A percentile compares a stretch with the other conserved stretches of the same genome.
These are phyloP conservation scores for Salix brachista DNA, from an alignment of 345 rosid genomes.

Conservation along the genomic window DNA sequence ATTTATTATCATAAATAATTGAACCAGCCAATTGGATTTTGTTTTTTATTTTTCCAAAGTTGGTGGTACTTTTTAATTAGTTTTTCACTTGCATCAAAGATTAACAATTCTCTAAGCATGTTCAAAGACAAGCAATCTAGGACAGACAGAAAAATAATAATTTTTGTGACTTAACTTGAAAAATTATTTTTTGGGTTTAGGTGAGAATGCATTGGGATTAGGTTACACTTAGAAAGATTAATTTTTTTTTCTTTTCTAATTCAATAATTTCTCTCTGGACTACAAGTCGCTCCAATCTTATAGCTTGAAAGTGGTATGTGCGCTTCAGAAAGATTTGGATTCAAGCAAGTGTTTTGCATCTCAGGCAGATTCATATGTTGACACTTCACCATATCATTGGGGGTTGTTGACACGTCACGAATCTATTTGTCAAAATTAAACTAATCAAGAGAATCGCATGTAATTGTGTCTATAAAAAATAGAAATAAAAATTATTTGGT, in stretches of 20 bases:
- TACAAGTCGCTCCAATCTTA: neutral
- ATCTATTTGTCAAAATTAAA: neutral
- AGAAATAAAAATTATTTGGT: too few relatives aligned
- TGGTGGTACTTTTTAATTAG: neutral
- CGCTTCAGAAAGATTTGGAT: conserved; percentile 8
- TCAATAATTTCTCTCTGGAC: neutral
- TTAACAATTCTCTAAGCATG: neutral
- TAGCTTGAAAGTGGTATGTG: neutral
- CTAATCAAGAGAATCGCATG: neutral
- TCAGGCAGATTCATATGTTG: neutral
- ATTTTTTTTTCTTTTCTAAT: neutral
- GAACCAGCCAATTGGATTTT: neutral
- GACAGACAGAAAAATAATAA: neutral
- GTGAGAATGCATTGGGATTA: too few relatives aligned
- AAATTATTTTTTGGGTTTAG: too few relatives aligned
- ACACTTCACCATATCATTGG: conserved; percentile 8
- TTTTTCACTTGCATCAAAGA: neutral
- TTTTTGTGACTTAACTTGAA: too few relatives aligned
- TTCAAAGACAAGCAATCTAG: neutral
- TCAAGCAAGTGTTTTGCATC: neutral
- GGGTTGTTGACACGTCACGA: conserved; percentile 30
- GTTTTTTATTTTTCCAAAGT: neutral
- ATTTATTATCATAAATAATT: neutral
- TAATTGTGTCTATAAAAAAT: neutral
- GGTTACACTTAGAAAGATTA: too few relatives aligned